Evolutionary conservation across 2,329 filamentous ascomycete genomes (phyloP), one percentile per base, ranked within the genome.

Genomic region (Didymella segeticola): DNA sequence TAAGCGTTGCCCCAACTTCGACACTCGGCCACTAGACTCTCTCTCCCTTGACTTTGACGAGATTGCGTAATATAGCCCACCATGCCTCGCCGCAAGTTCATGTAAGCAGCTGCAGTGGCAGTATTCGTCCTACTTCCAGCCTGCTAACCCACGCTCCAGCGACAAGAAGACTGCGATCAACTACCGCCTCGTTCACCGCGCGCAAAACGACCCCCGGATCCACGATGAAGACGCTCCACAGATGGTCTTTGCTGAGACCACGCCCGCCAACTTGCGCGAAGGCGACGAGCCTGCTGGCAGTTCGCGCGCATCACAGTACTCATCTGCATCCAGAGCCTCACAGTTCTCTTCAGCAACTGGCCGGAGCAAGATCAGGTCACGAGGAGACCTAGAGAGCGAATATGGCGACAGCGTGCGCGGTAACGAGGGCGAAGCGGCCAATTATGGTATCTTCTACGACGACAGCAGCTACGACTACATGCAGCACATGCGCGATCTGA

Each of bases 381-480:
- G 96, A 14, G 82, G 84, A 53, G 93, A 98, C 61, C 81, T 99
- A 3, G 89, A 96, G 58, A 73, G 78, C 42, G 85, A 88, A 71
- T 87, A 97, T 43, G 89, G 89, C 1, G 80, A 83, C 34, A 78
- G 78, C 56, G 86, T 96, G 61, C 87, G 93, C 64, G 84, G 86
- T 51, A 98, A 99, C 74, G 95, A 99, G 77, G 96, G 96, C 66
- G 93, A 99, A 78, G 95, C 96, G 8, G 95, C 96, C 63, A 90
- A 90, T 73, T 86, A 97, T 76, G 95, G 95, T 60, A 86, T 99
- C 61, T 99, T 90, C 81, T 99, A 84, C 75, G 96, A 99, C 76
- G 95, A 99, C 77, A 89, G 90, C 61, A 85, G 91, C 70, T 99
- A 99, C 77, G 95, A 99, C 77, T 99, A 99, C 79, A 99, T 99